Evolutionary conservation across 176 grass and related monocot species (phyloP).

Genomic region (Sorghum bicolor): Sorghum_bicolor_NCBIv3 NC_012879.2:5874001-5874500

Average conservation of each 20-base stretch:
- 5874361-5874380: not conserved
- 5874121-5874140: not conserved
- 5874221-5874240: constrained; percentile 43
- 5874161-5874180: constrained; percentile 53
- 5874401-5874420: constrained; percentile 23
- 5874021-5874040: not conserved
- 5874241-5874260: constrained; percentile 35
- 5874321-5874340: not conserved
- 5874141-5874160: constrained; percentile 34
- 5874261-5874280: constrained; percentile 41
- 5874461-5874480: constrained; percentile 24
- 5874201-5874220: constrained; percentile 54
- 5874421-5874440: constrained; percentile 48
- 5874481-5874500: constrained; percentile 30
- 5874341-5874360: not conserved
- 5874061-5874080: constrained; percentile 2
- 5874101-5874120: not conserved
- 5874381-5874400: constrained; percentile 5
- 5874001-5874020: constrained; percentile 2
- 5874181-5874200: constrained; percentile 63
- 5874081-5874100: not conserved
- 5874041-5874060: not conserved
- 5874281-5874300: constrained; percentile 34
- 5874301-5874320: constrained; percentile 10
- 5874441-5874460: constrained; percentile 14